Base-by-base conservation (phyloP, 1,139 yeast genomes). In the Debaryomyces nepalensis region DNA sequence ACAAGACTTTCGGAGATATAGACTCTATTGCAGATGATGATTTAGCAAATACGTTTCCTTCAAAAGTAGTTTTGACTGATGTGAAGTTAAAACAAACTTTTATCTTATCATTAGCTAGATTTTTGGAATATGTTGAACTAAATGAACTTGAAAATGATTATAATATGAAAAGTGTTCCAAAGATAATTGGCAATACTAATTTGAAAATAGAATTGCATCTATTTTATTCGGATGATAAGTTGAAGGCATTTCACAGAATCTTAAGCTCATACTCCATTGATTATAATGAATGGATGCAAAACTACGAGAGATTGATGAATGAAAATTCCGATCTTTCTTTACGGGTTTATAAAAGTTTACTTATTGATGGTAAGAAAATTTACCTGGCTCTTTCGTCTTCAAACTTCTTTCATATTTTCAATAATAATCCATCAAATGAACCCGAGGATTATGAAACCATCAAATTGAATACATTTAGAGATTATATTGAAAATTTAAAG, bases 291-390 rank as follows among this genome's bases (percentile, higher is more conserved):
- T 86, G 95, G 93, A 53, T 74, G 24, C 50, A 53, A 5, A 71
- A 70, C 39, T 77, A 78, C 50, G 70, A 74, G 33, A 61, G 60
- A 1, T 44, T 72, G 6, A 61, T 83, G 59, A 50, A 56, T 0
- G 65, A 66, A 1, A 65, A 70, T 35, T 66, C 70, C 5, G 74
- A 73, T 14, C 78, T 86, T 2, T 54, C 79, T 1, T 63, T 83
- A 37, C 73, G 76, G 41, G 53, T 66, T 1, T 67, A 82, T 46
- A 74, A 70, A 44, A 47, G 66, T 0, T 53, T 84, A 14, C 61
- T 77, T 3, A 51, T 56, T 6, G 90, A 84, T 42, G 87, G 87
- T 4, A 85, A 82, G 47, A 65, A 72, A 38, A 70, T 81, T 2
- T 65, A 70, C 35, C 55, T 67, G 4, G 70, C 73, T 0, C 57